phyloP scores from a whole-genome alignment of 2,329 filamentous ascomycete species.

The Arthroderma uncinatum region DNA sequence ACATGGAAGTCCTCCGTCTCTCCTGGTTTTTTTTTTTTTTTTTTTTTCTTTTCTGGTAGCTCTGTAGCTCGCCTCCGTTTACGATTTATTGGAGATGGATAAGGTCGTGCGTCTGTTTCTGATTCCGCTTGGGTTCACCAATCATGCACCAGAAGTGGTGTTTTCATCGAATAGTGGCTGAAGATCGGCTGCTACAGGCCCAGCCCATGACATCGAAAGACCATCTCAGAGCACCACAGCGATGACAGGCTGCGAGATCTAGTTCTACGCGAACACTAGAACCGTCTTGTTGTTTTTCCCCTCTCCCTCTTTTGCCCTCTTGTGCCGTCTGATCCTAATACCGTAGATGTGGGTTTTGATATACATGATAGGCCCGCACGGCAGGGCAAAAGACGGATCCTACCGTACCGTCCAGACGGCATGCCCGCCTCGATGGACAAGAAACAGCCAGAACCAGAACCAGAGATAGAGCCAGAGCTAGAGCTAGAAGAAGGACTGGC shows the following conservation, averaged over 20 bases:
- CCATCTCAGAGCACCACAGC: not conserved
- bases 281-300: not conserved
- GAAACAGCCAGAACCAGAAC: not conserved
- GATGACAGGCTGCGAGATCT: slow-evolving; percentile 2
- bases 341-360: not conserved
- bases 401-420: not conserved
- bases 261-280: slow-evolving; percentile 3
- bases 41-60: not conserved
- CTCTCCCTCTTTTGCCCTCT: not conserved
- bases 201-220: not conserved
- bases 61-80: not conserved
- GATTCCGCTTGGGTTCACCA: not conserved
- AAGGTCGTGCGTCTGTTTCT: not conserved
- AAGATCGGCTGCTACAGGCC: not conserved
- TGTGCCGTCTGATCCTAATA: not conserved
- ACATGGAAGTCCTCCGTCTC: not conserved
- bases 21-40: not conserved
- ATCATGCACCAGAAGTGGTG: not conserved
- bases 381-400: not conserved
- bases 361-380: not conserved
- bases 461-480: not conserved
- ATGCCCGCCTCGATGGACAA: not conserved
- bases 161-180: slow-evolving; percentile 1
- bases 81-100: not conserved
- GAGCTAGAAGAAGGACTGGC: not conserved